Percentiles rank a stretch among this genome's conserved stretches.
phyloP scores from a whole-genome alignment of 2,329 filamentous ascomycete genomes.

The Lasiodiplodia sp. region DNA sequence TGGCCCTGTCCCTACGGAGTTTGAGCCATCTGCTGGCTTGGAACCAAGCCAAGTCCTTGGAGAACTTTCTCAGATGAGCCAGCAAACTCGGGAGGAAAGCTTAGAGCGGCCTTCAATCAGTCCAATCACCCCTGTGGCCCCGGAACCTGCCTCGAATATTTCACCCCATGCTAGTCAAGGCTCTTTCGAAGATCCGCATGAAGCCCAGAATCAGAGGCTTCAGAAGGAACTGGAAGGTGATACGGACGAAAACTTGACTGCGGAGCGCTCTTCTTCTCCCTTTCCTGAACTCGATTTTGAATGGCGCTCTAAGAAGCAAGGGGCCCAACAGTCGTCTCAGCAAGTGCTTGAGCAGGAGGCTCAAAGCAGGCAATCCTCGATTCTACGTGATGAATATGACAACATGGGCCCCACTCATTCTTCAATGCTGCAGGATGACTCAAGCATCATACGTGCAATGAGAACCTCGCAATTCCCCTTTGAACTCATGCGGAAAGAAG shows the following conservation, averaged over 20 bases:
- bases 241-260: constrained; percentile 36
- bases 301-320: constrained; percentile 8
- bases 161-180: not conserved
- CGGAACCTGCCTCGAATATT: not conserved
- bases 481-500: not conserved
- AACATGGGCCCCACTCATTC: constrained; percentile 4
- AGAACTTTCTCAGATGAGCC: constrained; percentile 7
- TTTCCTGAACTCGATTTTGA: constrained; percentile 16
- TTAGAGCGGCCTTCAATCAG: constrained; percentile 4
- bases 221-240: constrained; percentile 33
- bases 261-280: constrained; percentile 15
- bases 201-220: constrained; percentile 31
- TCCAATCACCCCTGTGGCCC: not conserved
- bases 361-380: not conserved
- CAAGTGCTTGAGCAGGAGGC: not conserved
- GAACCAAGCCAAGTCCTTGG: constrained; percentile 8
- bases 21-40: not conserved
- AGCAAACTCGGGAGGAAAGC: not conserved
- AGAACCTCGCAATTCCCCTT: constrained; percentile 17
- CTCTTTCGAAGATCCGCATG: not conserved
- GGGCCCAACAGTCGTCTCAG: not conserved
- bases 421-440: constrained; percentile 26
- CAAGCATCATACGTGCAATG: constrained; percentile 18
- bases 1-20: no score
- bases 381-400: not conserved